A percentile compares a stretch with the other conserved stretches of the same genome.
Conservation (phyloP, 495 filamentous ascomycete genomes). For the Letharia columbiana region DNA sequence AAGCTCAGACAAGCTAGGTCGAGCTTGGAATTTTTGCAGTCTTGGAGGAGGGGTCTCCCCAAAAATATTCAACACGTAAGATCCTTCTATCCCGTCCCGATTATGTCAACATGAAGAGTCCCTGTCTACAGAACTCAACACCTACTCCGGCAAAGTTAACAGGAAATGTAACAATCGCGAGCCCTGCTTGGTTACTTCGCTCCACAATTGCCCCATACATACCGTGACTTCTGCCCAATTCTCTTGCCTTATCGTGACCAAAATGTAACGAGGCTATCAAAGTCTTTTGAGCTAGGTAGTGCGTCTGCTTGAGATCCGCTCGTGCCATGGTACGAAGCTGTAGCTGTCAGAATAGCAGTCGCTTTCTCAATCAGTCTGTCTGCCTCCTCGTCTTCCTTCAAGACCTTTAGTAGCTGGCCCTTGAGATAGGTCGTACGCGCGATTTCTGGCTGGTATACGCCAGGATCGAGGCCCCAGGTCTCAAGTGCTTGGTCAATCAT, state of each 20-base stretch:
- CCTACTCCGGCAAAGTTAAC: no score
- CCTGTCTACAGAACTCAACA: no score
- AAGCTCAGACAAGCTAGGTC: no score
- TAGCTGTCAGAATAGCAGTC: neutral
- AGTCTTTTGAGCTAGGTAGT: neutral
- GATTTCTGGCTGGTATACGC: neutral
- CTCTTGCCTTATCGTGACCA: neutral
- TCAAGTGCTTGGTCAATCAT: neutral
- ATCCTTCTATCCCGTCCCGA: no score
- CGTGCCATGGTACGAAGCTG: neutral
- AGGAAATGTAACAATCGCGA: no score
- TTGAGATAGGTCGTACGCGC: neutral
- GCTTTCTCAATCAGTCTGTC: neutral
- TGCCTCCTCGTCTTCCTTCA: neutral
- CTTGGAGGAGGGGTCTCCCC: no score
- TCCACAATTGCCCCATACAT: no score
- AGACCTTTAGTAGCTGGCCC: neutral
- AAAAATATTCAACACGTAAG: no score
- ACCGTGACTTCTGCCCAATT: no score
- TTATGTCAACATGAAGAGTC: no score
- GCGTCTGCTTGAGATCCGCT: neutral
- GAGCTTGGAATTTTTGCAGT: no score
- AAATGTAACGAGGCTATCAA: neutral
- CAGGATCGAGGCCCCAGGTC: neutral
- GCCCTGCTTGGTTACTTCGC: no score